These are phyloP conservation scores for Stemphylium lycopersici DNA, from an alignment of 2,329 filamentous ascomycete species.

Conservation along the genomic window DNA sequence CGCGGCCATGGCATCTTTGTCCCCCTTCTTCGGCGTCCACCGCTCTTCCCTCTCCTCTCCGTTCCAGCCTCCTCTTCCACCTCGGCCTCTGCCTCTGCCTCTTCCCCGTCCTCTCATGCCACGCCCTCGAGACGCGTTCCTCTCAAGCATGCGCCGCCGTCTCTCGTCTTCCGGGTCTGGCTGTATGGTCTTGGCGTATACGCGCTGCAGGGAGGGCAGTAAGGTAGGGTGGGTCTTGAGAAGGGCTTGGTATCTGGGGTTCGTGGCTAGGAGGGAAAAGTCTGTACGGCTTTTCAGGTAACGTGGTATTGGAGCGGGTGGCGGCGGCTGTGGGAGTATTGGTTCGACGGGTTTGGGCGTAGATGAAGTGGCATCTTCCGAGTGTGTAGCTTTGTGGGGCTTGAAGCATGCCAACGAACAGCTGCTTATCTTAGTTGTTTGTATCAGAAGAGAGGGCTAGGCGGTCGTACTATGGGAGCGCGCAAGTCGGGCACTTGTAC, in stretches of 20 bases:
- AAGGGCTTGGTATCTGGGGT: slow-evolving; percentile 33
- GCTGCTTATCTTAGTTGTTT: slow-evolving; percentile 21
- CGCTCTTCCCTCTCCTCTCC: slow-evolving; percentile 15
- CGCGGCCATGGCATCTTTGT: slow-evolving; percentile 38
- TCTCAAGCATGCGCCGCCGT: slow-evolving; percentile 17
- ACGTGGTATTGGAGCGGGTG: slow-evolving; percentile 36
- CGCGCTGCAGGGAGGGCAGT: slow-evolving; percentile 35
- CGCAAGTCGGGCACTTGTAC: slow-evolving; percentile 58
- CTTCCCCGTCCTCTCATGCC: slow-evolving; percentile 24
- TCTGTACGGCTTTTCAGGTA: slow-evolving; percentile 41
- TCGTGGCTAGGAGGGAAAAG: slow-evolving; percentile 40
- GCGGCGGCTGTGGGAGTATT: slow-evolving; percentile 32
- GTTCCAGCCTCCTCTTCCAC: slow-evolving; percentile 20
- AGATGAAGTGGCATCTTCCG: slow-evolving; percentile 3
- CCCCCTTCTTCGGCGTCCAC: slow-evolving; percentile 42
- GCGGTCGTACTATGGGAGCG: slow-evolving; percentile 51
- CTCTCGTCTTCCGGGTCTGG: slow-evolving; percentile 36
- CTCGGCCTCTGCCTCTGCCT: slow-evolving; percentile 27
- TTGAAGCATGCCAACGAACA: slow-evolving; percentile 44
- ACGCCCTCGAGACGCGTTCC: slow-evolving; percentile 24
- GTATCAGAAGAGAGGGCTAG: neutral
- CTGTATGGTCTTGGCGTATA: slow-evolving; percentile 44
- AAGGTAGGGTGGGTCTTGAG: slow-evolving; percentile 35
- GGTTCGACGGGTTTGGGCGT: slow-evolving; percentile 5
- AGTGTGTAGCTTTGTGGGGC: slow-evolving; percentile 37